Conservation (phyloP, 2,329 filamentous ascomycete genomes). For the Phoma sp. region DNA sequence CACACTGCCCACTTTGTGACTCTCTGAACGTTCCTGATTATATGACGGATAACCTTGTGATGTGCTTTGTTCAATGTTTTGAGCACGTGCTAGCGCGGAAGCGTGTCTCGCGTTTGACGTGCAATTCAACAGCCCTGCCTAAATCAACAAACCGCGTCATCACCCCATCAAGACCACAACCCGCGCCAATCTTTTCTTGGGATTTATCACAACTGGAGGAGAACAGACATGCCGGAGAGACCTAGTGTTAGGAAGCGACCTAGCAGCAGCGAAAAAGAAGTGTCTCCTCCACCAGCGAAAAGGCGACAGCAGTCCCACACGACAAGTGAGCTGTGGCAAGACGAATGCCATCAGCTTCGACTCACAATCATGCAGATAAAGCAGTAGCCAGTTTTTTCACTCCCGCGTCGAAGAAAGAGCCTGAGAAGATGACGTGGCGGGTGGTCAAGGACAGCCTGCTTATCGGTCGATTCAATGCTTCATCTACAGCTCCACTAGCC, state of each 20-base stretch:
- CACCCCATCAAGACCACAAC: constrained; percentile 3
- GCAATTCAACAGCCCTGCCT: constrained; percentile 12
- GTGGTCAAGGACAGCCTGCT: constrained; percentile 73
- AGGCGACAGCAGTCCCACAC: constrained; percentile 61
- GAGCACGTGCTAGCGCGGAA: constrained; percentile 43
- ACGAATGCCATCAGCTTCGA: not conserved
- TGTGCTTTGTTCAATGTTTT: not conserved
- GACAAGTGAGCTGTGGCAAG: constrained; percentile 55
- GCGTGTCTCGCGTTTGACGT: constrained; percentile 32
- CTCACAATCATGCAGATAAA: constrained; percentile 57
- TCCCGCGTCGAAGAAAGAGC: constrained; percentile 81
- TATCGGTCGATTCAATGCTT: constrained; percentile 71
- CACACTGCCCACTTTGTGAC: not conserved
- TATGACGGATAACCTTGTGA: not conserved
- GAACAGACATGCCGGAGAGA: constrained; percentile 28
- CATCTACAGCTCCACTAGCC: constrained; percentile 19
- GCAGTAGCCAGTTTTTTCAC: constrained; percentile 88
- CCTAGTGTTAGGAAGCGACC: constrained; percentile 42
- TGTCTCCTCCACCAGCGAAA: constrained; percentile 65
- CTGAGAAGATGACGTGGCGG: constrained; percentile 75
- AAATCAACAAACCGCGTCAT: constrained; percentile 5
- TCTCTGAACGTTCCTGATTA: not conserved
- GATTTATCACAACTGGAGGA: not conserved
- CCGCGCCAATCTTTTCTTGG: not conserved
- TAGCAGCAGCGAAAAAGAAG: constrained; percentile 50